Conservation (phyloP, 2,329 filamentous ascomycete genomes). For the Ophiosphaerella herpotricha region DNA sequence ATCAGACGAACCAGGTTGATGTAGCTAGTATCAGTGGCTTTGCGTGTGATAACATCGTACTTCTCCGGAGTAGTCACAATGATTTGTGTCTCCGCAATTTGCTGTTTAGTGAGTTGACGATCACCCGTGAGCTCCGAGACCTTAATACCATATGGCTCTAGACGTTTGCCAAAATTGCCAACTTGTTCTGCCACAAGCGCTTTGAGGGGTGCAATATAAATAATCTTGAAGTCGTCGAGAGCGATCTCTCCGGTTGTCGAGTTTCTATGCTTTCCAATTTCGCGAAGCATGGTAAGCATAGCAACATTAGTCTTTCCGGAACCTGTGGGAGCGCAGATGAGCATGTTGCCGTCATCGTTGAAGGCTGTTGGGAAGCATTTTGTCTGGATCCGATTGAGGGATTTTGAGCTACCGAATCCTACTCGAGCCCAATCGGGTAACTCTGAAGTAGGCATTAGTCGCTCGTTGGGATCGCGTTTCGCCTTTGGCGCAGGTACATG, state of each 20-base stretch:
- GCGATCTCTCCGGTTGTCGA: conserved; percentile 90
- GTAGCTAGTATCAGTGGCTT: conserved; percentile 95
- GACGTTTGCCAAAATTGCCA: conserved; percentile 90
- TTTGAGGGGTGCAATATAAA: conserved; percentile 95
- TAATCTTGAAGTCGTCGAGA: conserved; percentile 95
- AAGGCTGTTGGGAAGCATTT: conserved; percentile 92
- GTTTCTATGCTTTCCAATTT: conserved; percentile 94
- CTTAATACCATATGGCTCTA: conserved; percentile 87
- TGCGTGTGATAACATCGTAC: conserved; percentile 98
- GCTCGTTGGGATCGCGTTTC: conserved; percentile 77
- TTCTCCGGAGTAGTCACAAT: conserved; percentile 99
- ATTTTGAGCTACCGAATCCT: conserved; percentile 84
- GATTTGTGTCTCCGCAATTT: conserved; percentile 96
- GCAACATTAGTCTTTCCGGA: conserved; percentile 99
- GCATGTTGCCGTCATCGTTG: conserved; percentile 93
- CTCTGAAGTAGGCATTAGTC: conserved; percentile 79
- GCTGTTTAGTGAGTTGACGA: conserved; percentile 96
- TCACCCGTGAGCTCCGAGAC: conserved; percentile 97
- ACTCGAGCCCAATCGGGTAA: conserved; percentile 89
- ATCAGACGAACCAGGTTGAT: conserved; percentile 95
- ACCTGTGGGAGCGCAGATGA: conserved; percentile 94
- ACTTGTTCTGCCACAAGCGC: conserved; percentile 97
- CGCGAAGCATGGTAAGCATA: conserved; percentile 93
- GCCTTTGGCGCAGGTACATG: conserved; percentile 94
- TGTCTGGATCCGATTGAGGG: conserved; percentile 93